phyloP scores from a whole-genome alignment of 257 asterid species.

The Voacanga thouarsii region DNA sequence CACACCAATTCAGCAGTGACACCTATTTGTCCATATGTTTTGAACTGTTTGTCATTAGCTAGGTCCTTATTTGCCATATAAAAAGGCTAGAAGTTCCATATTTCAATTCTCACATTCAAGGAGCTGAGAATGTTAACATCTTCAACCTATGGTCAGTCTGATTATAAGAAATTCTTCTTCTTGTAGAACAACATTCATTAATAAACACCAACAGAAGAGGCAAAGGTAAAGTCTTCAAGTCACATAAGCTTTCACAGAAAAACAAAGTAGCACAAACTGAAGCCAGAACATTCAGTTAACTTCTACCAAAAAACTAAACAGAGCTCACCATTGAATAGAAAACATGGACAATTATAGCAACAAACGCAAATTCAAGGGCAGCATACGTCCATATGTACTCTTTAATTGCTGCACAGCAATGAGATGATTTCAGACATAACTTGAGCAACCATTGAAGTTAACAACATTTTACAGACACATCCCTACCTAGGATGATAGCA shows the following conservation, averaged over 20 bases:
- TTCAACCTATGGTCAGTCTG: background rate
- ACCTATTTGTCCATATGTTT: background rate
- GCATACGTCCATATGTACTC: conserved; percentile 83
- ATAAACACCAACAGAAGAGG: background rate
- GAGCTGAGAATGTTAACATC: background rate
- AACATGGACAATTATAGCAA: conserved; percentile 55
- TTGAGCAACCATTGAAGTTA: background rate
- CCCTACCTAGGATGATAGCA: conserved; percentile 62
- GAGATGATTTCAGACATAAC: conserved; percentile 9
- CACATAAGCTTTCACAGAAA: background rate
- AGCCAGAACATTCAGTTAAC: background rate
- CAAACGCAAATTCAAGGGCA: conserved; percentile 75
- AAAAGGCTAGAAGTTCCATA: background rate
- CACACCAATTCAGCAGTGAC: background rate
- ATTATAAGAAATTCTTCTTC: background rate
- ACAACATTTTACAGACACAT: conserved; percentile 2
- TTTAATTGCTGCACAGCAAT: conserved; percentile 59
- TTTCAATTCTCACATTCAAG: background rate
- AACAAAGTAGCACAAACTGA: background rate
- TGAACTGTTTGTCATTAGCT: background rate
- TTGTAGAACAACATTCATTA: background rate
- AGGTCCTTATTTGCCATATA: background rate
- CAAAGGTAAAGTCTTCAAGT: background rate
- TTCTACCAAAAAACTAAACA: background rate
- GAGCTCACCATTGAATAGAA: conserved; percentile 62